These are phyloP conservation scores for Euphorbia tirucalli DNA, from an alignment of 345 rosid species.

Conservation along the genomic window DNA sequence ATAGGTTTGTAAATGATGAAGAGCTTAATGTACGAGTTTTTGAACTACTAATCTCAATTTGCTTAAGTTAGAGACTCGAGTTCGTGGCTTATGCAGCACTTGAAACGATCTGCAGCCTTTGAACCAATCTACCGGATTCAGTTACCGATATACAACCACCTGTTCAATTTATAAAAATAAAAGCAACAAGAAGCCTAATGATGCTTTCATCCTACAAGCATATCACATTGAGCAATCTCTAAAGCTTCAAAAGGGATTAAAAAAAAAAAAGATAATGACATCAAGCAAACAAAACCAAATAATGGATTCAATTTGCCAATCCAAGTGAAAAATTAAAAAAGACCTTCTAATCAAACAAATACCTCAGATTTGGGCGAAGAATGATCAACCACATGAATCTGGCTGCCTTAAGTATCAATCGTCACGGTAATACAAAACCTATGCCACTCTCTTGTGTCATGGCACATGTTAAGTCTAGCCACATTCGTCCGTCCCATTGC, in stretches of 20 bases:
- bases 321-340: too few relatives aligned
- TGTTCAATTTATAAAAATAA: too few relatives aligned
- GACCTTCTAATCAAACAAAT: background rate
- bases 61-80: background rate
- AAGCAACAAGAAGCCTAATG: too few relatives aligned
- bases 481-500: conserved; percentile 74
- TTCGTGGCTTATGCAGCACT: too few relatives aligned
- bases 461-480: conserved; percentile 74
- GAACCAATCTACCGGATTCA: too few relatives aligned
- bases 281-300: background rate
- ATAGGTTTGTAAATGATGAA: background rate
- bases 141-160: too few relatives aligned
- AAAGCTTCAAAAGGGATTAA: too few relatives aligned
- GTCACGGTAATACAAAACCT: conserved; percentile 57
- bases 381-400: conserved; percentile 71
- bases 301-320: too few relatives aligned
- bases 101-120: too few relatives aligned
- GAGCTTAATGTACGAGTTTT: background rate
- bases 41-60: background rate
- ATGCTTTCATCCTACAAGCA: background rate
- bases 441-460: conserved; percentile 67
- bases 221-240: too few relatives aligned
- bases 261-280: too few relatives aligned
- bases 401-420: conserved; percentile 79
- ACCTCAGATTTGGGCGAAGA: conserved; percentile 45